Conservation (phyloP, 345 rosid species). For the Trapa incisa region DNA sequence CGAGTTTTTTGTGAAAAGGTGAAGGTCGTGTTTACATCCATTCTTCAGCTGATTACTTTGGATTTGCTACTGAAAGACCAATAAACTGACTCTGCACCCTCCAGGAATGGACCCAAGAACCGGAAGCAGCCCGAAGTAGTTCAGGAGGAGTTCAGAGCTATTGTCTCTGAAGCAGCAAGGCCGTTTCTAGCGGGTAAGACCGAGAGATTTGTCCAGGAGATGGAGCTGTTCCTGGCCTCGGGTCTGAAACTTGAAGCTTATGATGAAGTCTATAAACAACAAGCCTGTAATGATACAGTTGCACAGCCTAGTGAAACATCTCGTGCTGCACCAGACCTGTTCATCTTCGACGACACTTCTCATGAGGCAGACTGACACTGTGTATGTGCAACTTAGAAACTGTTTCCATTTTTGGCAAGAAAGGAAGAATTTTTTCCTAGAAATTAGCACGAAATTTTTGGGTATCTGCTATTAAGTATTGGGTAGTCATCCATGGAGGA, state of each 20-base stretch:
- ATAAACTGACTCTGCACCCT: background rate
- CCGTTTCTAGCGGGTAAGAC: constrained; percentile 56
- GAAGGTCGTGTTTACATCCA: background rate
- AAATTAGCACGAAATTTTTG: no score
- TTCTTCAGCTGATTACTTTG: no score
- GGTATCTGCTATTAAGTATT: no score
- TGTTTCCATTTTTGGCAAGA: no score
- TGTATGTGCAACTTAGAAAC: background rate
- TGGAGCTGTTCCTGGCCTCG: constrained; percentile 64
- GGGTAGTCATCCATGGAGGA: no score
- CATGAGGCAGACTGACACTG: background rate
- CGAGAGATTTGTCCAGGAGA: constrained; percentile 44
- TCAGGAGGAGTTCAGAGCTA: constrained; percentile 40
- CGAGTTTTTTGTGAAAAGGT: constrained; percentile 57
- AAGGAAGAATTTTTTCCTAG: no score
- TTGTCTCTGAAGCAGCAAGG: constrained; percentile 43
- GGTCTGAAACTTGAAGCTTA: constrained; percentile 63
- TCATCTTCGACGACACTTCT: constrained; percentile 30
- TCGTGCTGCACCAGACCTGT: constrained; percentile 28
- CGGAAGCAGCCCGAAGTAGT: constrained; percentile 23
- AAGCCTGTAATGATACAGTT: background rate
- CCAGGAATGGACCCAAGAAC: constrained; percentile 26
- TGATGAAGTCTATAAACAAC: constrained; percentile 45
- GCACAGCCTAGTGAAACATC: constrained; percentile 12
- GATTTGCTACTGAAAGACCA: background rate